Base-by-base conservation (phyloP, 257 asterid species). In the Gentiana macrophylla region DNA sequence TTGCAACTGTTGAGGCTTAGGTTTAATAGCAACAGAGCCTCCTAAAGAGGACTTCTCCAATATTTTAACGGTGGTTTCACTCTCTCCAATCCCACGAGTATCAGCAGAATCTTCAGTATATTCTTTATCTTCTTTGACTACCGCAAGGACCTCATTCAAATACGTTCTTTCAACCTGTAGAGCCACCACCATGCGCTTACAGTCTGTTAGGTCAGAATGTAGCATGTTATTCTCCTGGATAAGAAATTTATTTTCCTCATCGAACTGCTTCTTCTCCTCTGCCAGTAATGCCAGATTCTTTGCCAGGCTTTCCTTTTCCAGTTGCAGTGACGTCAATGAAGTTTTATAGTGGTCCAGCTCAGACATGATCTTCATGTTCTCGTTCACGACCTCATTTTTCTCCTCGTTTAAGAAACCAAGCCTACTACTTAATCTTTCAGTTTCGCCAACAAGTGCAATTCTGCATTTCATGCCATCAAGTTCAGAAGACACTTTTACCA, bases 401-500 rank as follows among this genome's bases (percentile, higher is more conserved):
- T 85, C 86, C 66, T 85, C 80, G 46, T 67, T 67, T 70, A 72
- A 38, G 72, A 75, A 60, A 47, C 62, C 53, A 32, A 70, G 70
- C 63, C 77, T 75, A 65, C 66, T 70, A 50, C 67, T 72, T 55
- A 83, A 65, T 51, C 70, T 76, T 62, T 77, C 86, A 73, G 78
- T 85, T 69, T 84, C 55, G 67, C 59, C 70, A 75, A 85, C 62
- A 88, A 72, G 56, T 75, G 64, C 56, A 73, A 66, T 62, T 74
- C 77, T 70, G 72, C 63, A 67, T 72, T 77, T 70, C 75, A n/a
- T 69, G 80, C 71, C 89, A 69, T 64, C 73, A 36, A 83, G 74
- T 80, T 88, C 95, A 0, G 83, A 66, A 35, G 83, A 69, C 66
- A 84, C 65, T 79, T 60, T 74, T 62, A 86, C 82, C 73, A 79